A percentile compares a stretch with the other conserved stretches of the same genome.
These are phyloP conservation scores for Phyllosticta paracitricarpa DNA, from an alignment of 2,329 filamentous ascomycete genomes.

Conservation along the genomic window DNA sequence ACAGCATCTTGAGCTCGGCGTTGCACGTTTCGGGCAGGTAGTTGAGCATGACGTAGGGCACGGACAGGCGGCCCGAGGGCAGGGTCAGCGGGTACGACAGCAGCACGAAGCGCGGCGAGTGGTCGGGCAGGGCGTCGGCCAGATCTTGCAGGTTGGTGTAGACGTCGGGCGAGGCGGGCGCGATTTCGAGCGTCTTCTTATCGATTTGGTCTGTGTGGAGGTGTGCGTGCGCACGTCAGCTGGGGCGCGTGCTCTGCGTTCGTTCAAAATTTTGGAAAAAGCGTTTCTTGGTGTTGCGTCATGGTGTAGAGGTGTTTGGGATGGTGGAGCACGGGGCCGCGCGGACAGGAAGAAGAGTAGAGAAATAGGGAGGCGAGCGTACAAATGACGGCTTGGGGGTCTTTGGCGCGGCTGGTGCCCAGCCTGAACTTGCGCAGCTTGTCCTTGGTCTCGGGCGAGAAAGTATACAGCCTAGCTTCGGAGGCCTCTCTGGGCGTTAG, in stretches of 20 bases:
- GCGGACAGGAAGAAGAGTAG: neutral
- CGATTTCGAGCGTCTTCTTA: slow-evolving; percentile 81
- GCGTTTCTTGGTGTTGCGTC: neutral
- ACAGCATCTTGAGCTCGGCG: slow-evolving; percentile 78
- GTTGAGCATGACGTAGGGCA: slow-evolving; percentile 91
- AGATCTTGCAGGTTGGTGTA: slow-evolving; percentile 76
- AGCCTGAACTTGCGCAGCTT: slow-evolving; percentile 92
- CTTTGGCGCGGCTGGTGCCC: slow-evolving; percentile 74
- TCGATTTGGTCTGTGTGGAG: slow-evolving; percentile 67
- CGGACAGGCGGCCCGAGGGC: slow-evolving; percentile 72
- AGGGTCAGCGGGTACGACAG: slow-evolving; percentile 84
- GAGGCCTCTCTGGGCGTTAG: slow-evolving; percentile 43
- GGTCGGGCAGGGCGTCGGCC: slow-evolving; percentile 82
- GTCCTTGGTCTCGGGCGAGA: slow-evolving; percentile 81
- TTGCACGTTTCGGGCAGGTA: slow-evolving; percentile 92
- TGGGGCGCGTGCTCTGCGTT: too few species aligned
- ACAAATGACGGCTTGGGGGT: slow-evolving; percentile 92
- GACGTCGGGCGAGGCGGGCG: slow-evolving; percentile 66
- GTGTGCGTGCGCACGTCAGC: neutral
- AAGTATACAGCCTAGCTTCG: slow-evolving; percentile 83
- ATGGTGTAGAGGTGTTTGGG: slow-evolving; percentile 6
- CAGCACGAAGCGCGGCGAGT: slow-evolving; percentile 80
- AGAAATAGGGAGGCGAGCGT: slow-evolving; percentile 30
- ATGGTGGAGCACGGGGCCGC: slow-evolving; percentile 8
- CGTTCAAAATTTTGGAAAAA: neutral